A percentile compares a stretch with the other conserved stretches of the same genome.
These are phyloP conservation scores for Trichosanthes cucumerina DNA, from an alignment of 306 rosid genomes.

Conservation along the genomic window DNA sequence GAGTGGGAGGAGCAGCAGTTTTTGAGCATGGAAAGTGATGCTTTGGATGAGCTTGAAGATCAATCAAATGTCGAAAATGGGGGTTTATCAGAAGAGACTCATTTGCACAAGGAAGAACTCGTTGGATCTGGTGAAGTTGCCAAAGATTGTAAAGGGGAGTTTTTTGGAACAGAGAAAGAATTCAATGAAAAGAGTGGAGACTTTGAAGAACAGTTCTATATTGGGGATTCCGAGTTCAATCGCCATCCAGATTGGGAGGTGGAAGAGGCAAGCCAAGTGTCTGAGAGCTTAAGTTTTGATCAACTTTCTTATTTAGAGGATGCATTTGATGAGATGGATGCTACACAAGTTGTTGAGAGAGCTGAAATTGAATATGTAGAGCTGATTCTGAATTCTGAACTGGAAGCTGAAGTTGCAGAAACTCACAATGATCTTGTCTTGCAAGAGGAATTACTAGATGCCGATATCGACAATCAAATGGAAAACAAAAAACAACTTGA, in stretches of 20 bases:
- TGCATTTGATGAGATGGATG: slow-evolving; percentile 16
- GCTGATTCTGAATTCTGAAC: slow-evolving; percentile 8
- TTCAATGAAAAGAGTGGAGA: slow-evolving; percentile 18
- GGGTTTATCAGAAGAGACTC: slow-evolving; percentile 17
- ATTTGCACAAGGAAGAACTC: slow-evolving; percentile 17
- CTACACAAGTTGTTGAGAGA: slow-evolving; percentile 14
- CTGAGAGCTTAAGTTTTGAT: slow-evolving; percentile 15
- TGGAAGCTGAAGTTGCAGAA: slow-evolving; percentile 10
- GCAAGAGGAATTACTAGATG: background rate
- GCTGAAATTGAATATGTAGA: slow-evolving; percentile 14
- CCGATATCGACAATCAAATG: background rate
- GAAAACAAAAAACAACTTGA: slow-evolving; percentile 13
- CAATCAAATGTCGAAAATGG: slow-evolving; percentile 21
- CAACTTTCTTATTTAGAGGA: slow-evolving; percentile 24
- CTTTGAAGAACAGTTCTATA: slow-evolving; percentile 21
- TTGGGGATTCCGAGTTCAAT: slow-evolving; percentile 12
- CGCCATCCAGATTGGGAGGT: slow-evolving; percentile 10
- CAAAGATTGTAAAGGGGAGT: background rate
- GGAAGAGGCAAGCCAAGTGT: slow-evolving; percentile 22
- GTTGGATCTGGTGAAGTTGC: background rate
- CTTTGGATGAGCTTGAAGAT: slow-evolving; percentile 24
- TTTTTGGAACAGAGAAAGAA: background rate
- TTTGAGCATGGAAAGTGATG: slow-evolving; percentile 19
- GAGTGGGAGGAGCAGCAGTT: slow-evolving; percentile 39
- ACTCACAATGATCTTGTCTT: background rate